Evolutionary conservation across 495 filamentous ascomycete genomes (phyloP).

Genomic region (Daldinia childiae): DNA sequence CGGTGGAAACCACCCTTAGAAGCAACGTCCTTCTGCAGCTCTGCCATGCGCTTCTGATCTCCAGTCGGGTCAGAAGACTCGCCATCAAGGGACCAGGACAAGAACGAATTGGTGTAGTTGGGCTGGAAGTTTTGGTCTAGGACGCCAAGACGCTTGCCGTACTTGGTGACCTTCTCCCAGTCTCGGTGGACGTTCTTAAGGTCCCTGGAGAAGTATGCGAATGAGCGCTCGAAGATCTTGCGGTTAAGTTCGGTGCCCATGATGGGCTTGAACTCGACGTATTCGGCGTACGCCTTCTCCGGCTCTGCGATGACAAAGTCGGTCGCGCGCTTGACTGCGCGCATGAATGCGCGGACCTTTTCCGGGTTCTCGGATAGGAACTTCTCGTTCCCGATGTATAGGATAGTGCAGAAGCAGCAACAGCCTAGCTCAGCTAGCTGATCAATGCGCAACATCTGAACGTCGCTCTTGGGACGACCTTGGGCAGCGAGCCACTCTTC

Average conservation of each 20-base stretch:
- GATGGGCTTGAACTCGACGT: constrained; percentile 72
- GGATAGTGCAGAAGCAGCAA: constrained; percentile 79
- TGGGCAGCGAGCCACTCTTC: constrained; percentile 72
- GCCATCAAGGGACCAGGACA: constrained; percentile 67
- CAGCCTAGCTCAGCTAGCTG: constrained; percentile 75
- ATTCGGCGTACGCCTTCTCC: constrained; percentile 66
- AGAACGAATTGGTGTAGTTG: constrained; percentile 74
- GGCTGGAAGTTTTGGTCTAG: constrained; percentile 65
- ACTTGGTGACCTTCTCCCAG: constrained; percentile 75
- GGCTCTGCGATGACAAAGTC: constrained; percentile 72
- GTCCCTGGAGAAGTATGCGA: constrained; percentile 74
- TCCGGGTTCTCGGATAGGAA: constrained; percentile 70
- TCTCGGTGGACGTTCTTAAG: constrained; percentile 75
- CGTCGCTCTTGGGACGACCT: constrained; percentile 65
- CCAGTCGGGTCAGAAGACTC: constrained; percentile 69
- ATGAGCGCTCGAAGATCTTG: constrained; percentile 78
- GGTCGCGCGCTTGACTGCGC: constrained; percentile 71
- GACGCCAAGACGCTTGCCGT: constrained; percentile 72
- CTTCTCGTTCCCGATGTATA: constrained; percentile 72
- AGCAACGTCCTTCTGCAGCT: constrained; percentile 67
- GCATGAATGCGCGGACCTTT: constrained; percentile 67
- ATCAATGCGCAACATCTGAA: constrained; percentile 79
- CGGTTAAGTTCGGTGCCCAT: constrained; percentile 72
- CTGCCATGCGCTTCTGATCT: constrained; percentile 73
- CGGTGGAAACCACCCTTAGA: constrained; percentile 58